Evolutionary conservation across 345 rosid species (phyloP), one percentile per base, ranked within the genome.

Genomic region (Xanthoceras sorbifolium): DNA sequence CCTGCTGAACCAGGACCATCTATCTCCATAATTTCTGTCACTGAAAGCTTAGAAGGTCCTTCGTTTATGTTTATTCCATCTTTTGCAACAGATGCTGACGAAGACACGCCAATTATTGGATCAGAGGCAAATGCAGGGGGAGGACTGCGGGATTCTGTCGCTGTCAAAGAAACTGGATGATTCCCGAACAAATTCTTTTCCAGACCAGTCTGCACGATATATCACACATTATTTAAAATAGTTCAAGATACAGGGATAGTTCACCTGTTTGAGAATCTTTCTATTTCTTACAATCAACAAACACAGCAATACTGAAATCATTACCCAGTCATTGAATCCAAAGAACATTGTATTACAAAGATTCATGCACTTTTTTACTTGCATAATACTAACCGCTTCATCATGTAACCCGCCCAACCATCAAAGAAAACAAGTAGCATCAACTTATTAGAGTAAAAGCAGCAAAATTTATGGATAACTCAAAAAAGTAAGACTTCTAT

Each of bases 121-220:
- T 93, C 97, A 64, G 95, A 86, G 57, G 89, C 88, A 87, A 89
- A 92, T 76, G 91, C 89, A 80, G 94, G 94, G 18, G 97, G 97
- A 71, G 97, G 92, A 73, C 82, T 85, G 67, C 77, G 85, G 80
- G 85, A 71, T 81, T 88, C 91, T 32, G 65, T 32, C 5, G 80
- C 78, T 54, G 93, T 69, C 72, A 89, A 85, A 75, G 97, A 90
- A 85, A 88, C 88, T 62, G 93, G 92, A 88, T 91, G 92, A 77
- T 86, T 92, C 79, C 99, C 98, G 76, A 92, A 85, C 82, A 96
- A 80, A 81, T 89, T 90, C 88, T 90, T 92, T 80, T 89, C 98
- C 83, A 92, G 76, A 48, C 97, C 98, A 82, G 89, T 90, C 98
- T 93, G 94, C 82, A 82, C 62, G 38, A 72, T 18, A 80, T 71